Percentiles rank a stretch among this genome's conserved stretches.
phyloP scores from a whole-genome alignment of 2,329 filamentous ascomycete species.

The Pseudocercospora musae region DNA sequence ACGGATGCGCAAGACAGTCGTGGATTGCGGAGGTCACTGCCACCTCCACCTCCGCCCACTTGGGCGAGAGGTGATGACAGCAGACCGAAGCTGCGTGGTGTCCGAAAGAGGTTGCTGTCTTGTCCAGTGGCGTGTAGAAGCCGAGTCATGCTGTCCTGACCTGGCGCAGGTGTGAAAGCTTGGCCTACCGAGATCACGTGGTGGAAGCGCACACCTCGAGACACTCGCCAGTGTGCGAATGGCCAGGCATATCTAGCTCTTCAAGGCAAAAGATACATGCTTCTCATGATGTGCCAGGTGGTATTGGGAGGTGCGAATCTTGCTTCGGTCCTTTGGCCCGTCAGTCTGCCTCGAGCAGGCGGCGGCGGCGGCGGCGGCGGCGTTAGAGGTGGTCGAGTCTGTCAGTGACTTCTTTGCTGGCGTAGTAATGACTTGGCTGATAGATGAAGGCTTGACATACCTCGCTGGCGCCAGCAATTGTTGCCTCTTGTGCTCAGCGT shows the following conservation, averaged over 20 bases:
- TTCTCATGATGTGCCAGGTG: neutral
- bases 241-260: neutral
- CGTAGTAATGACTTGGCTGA: neutral
- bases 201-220: neutral
- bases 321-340: neutral
- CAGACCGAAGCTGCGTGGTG: neutral
- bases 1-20: slow-evolving; percentile 1
- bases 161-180: neutral
- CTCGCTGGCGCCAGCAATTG: neutral
- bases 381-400: neutral
- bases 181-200: neutral
- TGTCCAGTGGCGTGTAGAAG: neutral
- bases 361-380: neutral
- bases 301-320: neutral
- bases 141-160: neutral
- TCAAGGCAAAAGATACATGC: neutral
- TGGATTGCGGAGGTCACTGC: neutral
- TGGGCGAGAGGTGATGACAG: neutral
- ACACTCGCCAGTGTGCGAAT: neutral
- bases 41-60: neutral
- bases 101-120: neutral
- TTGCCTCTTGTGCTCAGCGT: neutral
- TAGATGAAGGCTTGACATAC: neutral
- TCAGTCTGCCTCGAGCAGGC: neutral
- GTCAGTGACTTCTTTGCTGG: neutral